Evolutionary conservation across 177 flowering plant species (phyloP).

Genomic region (Telopea speciosissima): DNA sequence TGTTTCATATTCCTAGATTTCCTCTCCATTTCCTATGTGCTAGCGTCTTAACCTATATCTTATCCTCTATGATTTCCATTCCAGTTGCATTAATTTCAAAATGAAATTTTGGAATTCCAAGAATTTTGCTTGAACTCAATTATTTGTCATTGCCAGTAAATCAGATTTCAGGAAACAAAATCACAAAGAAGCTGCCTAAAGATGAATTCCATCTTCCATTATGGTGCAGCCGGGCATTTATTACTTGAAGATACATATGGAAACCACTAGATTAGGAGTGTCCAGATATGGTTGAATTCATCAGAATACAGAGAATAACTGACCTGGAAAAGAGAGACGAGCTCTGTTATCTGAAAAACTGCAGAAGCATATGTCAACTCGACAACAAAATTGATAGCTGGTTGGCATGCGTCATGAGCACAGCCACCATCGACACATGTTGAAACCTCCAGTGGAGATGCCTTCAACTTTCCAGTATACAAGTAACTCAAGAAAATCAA

Average conservation of each 20-base stretch:
- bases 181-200: neutral
- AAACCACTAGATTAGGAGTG: neutral
- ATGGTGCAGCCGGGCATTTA: neutral
- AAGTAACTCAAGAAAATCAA: slow-evolving; percentile 47
- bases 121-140: too few species aligned
- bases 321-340: slow-evolving; percentile 65
- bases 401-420: slow-evolving; percentile 58
- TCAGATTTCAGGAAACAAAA: neutral
- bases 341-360: slow-evolving; percentile 55
- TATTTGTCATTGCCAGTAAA: neutral
- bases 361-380: slow-evolving; percentile 63
- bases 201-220: neutral
- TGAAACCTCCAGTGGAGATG: slow-evolving; percentile 54
- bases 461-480: slow-evolving; percentile 64
- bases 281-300: neutral
- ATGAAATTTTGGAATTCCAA: too few species aligned
- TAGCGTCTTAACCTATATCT: too few species aligned
- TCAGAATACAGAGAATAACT: slow-evolving; percentile 6
- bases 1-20: too few species aligned
- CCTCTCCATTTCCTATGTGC: too few species aligned
- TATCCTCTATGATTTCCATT: too few species aligned
- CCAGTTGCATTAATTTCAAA: too few species aligned
- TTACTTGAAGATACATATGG: neutral
- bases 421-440: slow-evolving; percentile 58
- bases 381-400: slow-evolving; percentile 55